phyloP scores from a whole-genome alignment of 2,329 filamentous ascomycete genomes.

The Aspergillus udagawae region DNA sequence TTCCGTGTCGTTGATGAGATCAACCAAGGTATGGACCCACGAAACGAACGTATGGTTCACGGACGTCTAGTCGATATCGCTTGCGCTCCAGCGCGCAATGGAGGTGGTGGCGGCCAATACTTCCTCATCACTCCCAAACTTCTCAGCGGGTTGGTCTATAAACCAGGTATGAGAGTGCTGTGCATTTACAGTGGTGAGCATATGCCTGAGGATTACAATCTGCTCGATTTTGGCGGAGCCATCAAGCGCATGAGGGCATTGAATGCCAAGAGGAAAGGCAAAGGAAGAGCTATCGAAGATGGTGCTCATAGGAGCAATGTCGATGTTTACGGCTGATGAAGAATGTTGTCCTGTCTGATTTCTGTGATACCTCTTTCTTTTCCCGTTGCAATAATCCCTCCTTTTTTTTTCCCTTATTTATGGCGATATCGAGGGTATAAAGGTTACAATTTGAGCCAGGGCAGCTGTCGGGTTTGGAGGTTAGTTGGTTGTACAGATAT shows the following conservation, averaged over 20 bases:
- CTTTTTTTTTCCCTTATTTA: no score
- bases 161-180: constrained; percentile 85
- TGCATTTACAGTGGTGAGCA: constrained; percentile 87
- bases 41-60: constrained; percentile 97
- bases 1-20: constrained; percentile 99
- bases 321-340: constrained; percentile 18
- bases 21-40: constrained; percentile 98
- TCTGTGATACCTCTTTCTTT: background rate
- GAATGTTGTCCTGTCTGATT: background rate
- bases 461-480: background rate
- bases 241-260: constrained; percentile 33
- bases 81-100: constrained; percentile 55
- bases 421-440: background rate
- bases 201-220: constrained; percentile 39
- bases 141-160: constrained; percentile 78
- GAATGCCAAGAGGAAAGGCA: constrained; percentile 10
- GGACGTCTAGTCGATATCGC: constrained; percentile 98
- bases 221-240: constrained; percentile 36
- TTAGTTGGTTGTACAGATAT: background rate
- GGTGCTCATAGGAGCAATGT: constrained; percentile 8
- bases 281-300: constrained; percentile 10
- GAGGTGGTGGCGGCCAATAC: constrained; percentile 63
- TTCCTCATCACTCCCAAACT: constrained; percentile 98
- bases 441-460: background rate
- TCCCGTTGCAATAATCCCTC: background rate